These are phyloP conservation scores for Geosiphon pyriformis DNA, from an alignment of 192 early-diverging fungal species.

Conservation along the genomic window DNA sequence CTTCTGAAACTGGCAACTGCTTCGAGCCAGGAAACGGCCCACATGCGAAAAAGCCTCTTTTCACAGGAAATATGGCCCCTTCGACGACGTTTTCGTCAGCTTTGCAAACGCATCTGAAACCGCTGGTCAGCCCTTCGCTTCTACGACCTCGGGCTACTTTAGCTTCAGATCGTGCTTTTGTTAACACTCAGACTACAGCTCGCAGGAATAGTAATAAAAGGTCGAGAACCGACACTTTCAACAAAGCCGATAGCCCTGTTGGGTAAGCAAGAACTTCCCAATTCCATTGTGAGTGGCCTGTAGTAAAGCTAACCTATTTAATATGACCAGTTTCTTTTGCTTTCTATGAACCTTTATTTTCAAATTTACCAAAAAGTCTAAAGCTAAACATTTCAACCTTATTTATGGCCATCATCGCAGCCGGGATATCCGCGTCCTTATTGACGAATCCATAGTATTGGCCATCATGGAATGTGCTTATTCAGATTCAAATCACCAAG, in stretches of 20 bases:
- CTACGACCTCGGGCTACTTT: background rate
- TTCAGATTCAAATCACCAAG: constrained; percentile 16
- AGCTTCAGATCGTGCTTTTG: background rate
- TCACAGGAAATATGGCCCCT: too few relatives aligned
- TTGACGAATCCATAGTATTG: constrained; percentile 21
- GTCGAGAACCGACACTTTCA: background rate
- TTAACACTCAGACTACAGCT: background rate
- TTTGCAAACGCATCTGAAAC: too few relatives aligned
- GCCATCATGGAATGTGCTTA: constrained; percentile 20
- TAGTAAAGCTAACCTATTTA: background rate
- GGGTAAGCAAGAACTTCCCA: constrained; percentile 26
- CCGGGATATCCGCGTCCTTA: constrained; percentile 1
- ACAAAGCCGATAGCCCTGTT: constrained; percentile 16
- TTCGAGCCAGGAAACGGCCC: too few relatives aligned
- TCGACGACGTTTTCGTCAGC: too few relatives aligned
- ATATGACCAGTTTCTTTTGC: background rate
- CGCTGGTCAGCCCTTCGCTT: background rate
- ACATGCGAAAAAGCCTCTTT: too few relatives aligned
- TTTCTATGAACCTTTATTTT: background rate
- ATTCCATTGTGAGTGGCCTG: constrained; percentile 24
- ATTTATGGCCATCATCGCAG: constrained; percentile 8
- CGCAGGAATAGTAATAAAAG: background rate
- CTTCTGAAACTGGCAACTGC: too few relatives aligned
- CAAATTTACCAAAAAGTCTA: background rate
- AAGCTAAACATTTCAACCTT: background rate